These are phyloP conservation scores for Nicotiana otophora DNA, from an alignment of 257 asterid species.

Conservation along the genomic window DNA sequence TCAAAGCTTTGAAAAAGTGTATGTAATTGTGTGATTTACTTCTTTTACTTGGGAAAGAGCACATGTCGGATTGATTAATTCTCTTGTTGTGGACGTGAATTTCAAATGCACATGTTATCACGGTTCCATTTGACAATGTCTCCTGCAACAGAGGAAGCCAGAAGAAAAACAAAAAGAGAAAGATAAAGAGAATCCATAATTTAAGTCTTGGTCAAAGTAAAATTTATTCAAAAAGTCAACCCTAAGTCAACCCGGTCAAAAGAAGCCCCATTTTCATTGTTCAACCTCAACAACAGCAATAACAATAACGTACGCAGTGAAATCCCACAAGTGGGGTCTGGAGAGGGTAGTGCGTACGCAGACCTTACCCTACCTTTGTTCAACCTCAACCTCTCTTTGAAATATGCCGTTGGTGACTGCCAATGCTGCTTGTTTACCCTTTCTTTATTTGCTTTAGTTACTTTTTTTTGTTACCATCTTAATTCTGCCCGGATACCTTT, in stretches of 20 bases:
- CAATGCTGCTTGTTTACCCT: not conserved
- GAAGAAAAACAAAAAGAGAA: not conserved
- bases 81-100: not conserved
- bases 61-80: not conserved
- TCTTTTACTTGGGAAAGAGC: not conserved
- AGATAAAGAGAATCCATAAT: not conserved
- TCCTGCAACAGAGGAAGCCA: not conserved
- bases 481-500: too few relatives aligned
- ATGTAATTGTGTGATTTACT: conserved; percentile 17
- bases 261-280: not conserved
- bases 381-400: not conserved
- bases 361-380: not conserved
- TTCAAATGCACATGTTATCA: not conserved
- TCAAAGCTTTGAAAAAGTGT: conserved; percentile 78
- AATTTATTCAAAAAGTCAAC: too few relatives aligned
- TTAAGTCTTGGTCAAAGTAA: too few relatives aligned
- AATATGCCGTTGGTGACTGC: not conserved
- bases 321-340: too few relatives aligned
- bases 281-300: not conserved
- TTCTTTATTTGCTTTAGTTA: not conserved
- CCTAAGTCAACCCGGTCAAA: too few relatives aligned
- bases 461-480: not conserved
- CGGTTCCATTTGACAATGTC: not conserved
- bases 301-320: too few relatives aligned
- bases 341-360: too few relatives aligned